A percentile compares a stretch with the other conserved stretches of the same genome.
Evolutionary conservation across 495 filamentous ascomycete genomes (phyloP).

Genomic region (Talaromyces trachyspermus): DNA sequence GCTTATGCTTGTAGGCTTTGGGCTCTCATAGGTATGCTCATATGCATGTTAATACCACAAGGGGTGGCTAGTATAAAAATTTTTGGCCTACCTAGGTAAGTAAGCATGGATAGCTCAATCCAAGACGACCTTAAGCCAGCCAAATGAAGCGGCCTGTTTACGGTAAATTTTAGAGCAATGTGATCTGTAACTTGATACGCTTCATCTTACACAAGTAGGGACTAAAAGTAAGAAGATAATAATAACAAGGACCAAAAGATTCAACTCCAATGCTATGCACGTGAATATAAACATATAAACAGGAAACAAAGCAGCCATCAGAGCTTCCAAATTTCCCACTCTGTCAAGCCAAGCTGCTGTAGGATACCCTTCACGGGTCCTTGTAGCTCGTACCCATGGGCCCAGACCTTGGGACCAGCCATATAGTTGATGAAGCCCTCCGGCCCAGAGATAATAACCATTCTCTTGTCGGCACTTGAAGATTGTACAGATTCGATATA

Average conservation of each 20-base stretch:
- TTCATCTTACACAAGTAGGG: too few relatives aligned
- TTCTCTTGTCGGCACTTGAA: slow-evolving; percentile 33
- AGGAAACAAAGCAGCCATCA: slow-evolving; percentile 24
- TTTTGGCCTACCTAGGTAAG: too few relatives aligned
- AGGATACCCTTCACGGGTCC: slow-evolving; percentile 55
- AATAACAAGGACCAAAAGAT: background rate
- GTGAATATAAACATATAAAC: background rate
- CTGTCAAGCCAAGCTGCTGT: slow-evolving; percentile 42
- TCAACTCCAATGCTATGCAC: slow-evolving; percentile 8
- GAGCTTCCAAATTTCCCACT: slow-evolving; percentile 57
- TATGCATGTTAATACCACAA: too few relatives aligned
- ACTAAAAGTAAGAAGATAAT: too few relatives aligned
- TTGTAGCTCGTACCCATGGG: slow-evolving; percentile 61
- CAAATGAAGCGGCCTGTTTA: too few relatives aligned
- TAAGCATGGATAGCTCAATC: too few relatives aligned
- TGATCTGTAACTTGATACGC: too few relatives aligned
- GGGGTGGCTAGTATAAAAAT: too few relatives aligned
- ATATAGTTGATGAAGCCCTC: slow-evolving; percentile 79
- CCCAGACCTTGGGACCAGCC: slow-evolving; percentile 71
- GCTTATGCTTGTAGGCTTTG: too few relatives aligned
- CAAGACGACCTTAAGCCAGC: too few relatives aligned
- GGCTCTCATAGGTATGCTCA: too few relatives aligned
- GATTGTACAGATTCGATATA: slow-evolving; percentile 19
- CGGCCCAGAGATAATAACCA: slow-evolving; percentile 78
- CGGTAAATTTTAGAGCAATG: too few relatives aligned